These are phyloP conservation scores for Oryza punctata DNA, from an alignment of 176 grass and related monocot species.

Conservation along the genomic window DNA sequence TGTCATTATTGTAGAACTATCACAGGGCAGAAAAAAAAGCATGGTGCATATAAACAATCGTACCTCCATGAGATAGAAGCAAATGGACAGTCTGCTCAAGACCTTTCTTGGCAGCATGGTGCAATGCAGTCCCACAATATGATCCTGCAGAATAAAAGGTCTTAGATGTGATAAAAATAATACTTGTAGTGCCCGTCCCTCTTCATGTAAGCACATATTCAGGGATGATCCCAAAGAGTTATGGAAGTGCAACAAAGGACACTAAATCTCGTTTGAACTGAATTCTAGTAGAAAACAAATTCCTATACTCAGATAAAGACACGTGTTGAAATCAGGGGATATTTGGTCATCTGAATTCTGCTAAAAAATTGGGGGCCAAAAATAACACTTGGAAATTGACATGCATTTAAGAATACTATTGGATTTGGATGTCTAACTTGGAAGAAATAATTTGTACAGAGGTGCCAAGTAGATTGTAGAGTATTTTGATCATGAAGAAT, in stretches of 20 bases:
- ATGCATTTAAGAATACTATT: neutral
- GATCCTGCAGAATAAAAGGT: conserved; percentile 47
- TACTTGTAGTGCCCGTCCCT: neutral
- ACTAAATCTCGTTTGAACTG: neutral
- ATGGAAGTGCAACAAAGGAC: neutral
- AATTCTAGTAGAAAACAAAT: neutral
- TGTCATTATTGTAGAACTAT: neutral
- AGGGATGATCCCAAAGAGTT: neutral
- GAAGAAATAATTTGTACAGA: neutral
- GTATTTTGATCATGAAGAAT: neutral
- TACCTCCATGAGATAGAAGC: conserved; percentile 89
- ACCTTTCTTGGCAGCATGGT: conserved; percentile 96
- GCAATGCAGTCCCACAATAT: conserved; percentile 80
- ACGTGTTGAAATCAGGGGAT: neutral
- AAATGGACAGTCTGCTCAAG: conserved; percentile 76
- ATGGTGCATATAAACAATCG: neutral
- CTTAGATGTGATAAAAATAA: neutral
- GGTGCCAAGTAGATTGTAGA: neutral
- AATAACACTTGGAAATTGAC: neutral
- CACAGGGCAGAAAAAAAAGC: neutral
- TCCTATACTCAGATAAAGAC: neutral
- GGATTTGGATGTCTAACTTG: neutral
- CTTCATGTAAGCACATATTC: neutral
- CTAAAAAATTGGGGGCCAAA: neutral
- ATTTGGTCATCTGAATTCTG: neutral